These are phyloP conservation scores for Aspergillus sclerotiicarbonarius DNA, from an alignment of 495 filamentous ascomycete species.

Conservation along the genomic window DNA sequence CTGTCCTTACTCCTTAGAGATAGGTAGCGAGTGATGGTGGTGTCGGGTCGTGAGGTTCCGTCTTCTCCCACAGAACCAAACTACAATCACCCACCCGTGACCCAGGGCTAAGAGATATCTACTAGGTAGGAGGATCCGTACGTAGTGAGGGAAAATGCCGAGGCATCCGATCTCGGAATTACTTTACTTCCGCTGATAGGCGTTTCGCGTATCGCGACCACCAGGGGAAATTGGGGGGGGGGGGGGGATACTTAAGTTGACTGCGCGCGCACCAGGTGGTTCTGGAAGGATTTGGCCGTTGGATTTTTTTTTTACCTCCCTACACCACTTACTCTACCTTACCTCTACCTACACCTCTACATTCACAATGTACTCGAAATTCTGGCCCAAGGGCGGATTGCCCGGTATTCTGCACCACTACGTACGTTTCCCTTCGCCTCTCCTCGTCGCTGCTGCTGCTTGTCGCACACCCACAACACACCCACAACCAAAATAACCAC, in stretches of 20 bases:
- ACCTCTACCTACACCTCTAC: too few species aligned
- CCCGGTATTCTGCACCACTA: constrained; percentile 58
- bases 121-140: too few species aligned
- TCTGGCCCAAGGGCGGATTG: constrained; percentile 49
- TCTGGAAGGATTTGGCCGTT: background rate
- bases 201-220: background rate
- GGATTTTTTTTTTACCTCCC: background rate
- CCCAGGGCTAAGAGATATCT: too few species aligned
- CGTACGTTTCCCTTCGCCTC: constrained; percentile 26
- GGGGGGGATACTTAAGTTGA: too few species aligned
- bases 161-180: background rate
- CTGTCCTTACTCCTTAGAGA: too few species aligned
- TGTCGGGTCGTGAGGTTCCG: too few species aligned
- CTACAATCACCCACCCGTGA: too few species aligned
- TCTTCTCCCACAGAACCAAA: background rate
- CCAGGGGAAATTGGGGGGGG: too few species aligned
- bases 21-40: background rate
- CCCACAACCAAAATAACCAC: background rate
- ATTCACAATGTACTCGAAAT: constrained; percentile 47
- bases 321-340: background rate
- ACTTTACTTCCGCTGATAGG: background rate
- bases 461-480: too few species aligned
- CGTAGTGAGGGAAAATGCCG: too few species aligned
- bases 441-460: too few species aligned
- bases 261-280: too few species aligned